phyloP scores from a whole-genome alignment of 2,329 filamentous ascomycete species.

The Colletotrichum acutatum region DNA sequence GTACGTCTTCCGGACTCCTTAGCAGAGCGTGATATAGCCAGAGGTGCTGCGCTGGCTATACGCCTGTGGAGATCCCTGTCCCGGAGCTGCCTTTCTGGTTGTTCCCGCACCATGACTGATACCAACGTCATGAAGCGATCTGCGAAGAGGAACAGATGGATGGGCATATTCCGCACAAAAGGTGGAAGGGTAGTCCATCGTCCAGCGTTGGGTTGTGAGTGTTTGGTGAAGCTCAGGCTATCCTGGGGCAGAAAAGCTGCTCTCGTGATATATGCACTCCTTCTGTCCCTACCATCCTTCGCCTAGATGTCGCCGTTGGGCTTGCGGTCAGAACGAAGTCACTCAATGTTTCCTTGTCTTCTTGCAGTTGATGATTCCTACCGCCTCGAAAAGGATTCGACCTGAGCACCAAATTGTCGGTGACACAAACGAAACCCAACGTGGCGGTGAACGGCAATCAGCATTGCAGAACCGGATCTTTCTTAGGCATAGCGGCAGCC shows the following conservation, averaged over 20 bases:
- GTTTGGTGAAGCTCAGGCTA: conserved; percentile 14
- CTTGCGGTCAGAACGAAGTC: background rate
- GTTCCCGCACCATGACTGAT: conserved; percentile 24
- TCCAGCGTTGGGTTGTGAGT: conserved; percentile 8
- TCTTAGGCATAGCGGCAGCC: conserved; percentile 32
- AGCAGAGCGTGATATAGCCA: conserved; percentile 28
- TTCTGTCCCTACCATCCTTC: background rate
- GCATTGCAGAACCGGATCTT: conserved; percentile 32
- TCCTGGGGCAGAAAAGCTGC: conserved; percentile 23
- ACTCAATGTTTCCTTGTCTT: background rate
- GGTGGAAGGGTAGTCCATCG: conserved; percentile 12
- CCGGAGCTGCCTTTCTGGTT: conserved; percentile 29
- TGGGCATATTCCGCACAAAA: background rate
- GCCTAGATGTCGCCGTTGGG: background rate
- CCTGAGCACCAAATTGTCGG: conserved; percentile 34
- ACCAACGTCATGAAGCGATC: conserved; percentile 34
- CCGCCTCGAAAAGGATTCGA: conserved; percentile 17
- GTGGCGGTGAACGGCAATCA: conserved; percentile 37
- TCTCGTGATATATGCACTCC: conserved; percentile 26
- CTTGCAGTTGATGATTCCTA: background rate
- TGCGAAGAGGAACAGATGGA: conserved; percentile 19
- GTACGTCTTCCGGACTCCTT: conserved; percentile 21
- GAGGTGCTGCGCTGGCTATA: conserved; percentile 30
- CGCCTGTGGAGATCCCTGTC: conserved; percentile 20
- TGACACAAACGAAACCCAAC: conserved; percentile 37